Evolutionary conservation across 1,284 basidiomycete species (phyloP), one percentile per base, ranked within the genome.

Genomic region (Naganishia albida): DNA sequence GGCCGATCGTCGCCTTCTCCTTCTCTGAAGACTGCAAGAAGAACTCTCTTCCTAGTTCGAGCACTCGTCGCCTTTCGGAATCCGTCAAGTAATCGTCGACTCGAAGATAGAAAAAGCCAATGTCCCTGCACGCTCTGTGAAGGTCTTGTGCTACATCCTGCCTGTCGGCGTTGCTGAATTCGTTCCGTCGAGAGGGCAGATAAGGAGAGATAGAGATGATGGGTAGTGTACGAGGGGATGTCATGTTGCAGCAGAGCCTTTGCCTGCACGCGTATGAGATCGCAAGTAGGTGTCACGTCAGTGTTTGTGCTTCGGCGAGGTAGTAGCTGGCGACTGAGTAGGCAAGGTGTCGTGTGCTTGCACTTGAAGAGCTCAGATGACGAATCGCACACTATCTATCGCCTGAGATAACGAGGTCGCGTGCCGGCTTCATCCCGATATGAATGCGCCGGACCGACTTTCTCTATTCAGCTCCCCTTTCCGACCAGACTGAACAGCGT

Each of bases 81-180:
- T 78, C 76, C 44, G 85, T 79, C 20, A 86, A 76, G 70, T 82
- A 88, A 1, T 82, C 77, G 10, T 84, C 83, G 48, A 91, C 82
- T 64, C 88, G 84, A 55, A 93, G 81, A 75, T 93, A 94, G 79
- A 93, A 91, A 82, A 93, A 93, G 0, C 91, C 91, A 65, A 86
- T 89, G 64, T 88, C 81, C 20, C 87, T 73, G 73, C 89, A 92
- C 15, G 90, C 90, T 0, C 79, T 73, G 73, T 93, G 90, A 12
- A 93, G 77, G 0, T 85, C 83, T 20, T 81, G 80, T 4, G 88
- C 85, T 0, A 84, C 82, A 1, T 82, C 79, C 15, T 80, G 73
- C 38, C 85, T 75, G 15, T 50, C 51, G 44, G 50, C 25, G 20
- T 56, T 49, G 10, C 49, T 43, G 25, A 50, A 46, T 25, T 63